phyloP scores from a whole-genome alignment of 1,284 basidiomycete genomes.

The Schizophyllum amplum region DNA sequence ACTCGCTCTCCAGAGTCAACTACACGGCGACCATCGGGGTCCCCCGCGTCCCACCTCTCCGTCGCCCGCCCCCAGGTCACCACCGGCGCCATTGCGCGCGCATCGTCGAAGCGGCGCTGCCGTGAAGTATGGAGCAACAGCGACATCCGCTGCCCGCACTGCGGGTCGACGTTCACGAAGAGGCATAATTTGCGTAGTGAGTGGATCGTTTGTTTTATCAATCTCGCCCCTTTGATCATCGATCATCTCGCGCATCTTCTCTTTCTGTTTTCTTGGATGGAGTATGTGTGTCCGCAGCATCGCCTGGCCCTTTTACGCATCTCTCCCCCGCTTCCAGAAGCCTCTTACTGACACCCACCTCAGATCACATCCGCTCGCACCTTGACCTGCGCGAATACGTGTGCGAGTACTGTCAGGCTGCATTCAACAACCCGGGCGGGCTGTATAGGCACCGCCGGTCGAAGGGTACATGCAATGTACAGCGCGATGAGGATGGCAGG shows the following conservation, averaged over 20 bases:
- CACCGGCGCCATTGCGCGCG: constrained; percentile 4
- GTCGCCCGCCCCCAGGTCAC: neutral
- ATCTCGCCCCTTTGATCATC: no score
- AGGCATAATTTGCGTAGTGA: constrained; percentile 12
- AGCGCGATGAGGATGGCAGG: neutral
- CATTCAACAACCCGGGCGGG: constrained; percentile 13
- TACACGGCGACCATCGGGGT: no score
- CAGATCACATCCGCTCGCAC: constrained; percentile 14
- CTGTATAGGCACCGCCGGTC: constrained; percentile 8
- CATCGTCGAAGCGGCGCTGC: constrained; percentile 15
- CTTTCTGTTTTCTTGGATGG: no score
- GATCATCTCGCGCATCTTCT: no score
- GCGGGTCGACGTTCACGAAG: constrained; percentile 22
- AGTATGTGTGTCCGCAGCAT: no score
- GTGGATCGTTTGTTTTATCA: no score
- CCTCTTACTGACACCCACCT: neutral
- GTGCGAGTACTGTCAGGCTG: constrained; percentile 8
- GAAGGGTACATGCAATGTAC: neutral
- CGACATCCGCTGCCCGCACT: constrained; percentile 15
- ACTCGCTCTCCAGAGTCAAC: no score
- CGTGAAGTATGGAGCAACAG: constrained; percentile 25
- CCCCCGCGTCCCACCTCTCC: constrained; percentile 2
- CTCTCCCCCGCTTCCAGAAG: no score
- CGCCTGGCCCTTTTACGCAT: no score
- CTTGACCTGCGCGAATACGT: constrained; percentile 11